phyloP scores from a whole-genome alignment of 2,329 filamentous ascomycete genomes.

The Beauveria sp. region DNA sequence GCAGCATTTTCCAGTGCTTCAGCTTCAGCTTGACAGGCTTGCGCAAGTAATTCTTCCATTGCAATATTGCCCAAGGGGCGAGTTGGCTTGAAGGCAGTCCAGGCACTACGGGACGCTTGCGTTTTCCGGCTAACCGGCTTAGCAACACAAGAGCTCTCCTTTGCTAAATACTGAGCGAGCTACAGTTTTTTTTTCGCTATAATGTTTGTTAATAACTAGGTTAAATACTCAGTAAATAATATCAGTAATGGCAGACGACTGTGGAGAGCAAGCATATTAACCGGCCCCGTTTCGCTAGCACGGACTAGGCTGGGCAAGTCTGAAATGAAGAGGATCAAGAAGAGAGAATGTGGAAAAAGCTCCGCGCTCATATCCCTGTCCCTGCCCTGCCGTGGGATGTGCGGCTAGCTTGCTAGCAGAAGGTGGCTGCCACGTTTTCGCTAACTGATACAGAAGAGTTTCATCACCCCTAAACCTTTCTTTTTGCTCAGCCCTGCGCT shows the following conservation, averaged over 20 bases:
- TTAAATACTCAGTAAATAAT: too few relatives aligned
- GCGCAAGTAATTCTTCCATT: too few relatives aligned
- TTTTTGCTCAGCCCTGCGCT: conserved; percentile 3
- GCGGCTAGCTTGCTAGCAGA: neutral
- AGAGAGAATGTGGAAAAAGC: neutral
- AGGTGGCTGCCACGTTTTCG: conserved; percentile 10
- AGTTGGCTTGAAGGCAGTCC: too few relatives aligned
- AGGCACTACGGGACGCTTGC: too few relatives aligned
- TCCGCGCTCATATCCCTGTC: neutral
- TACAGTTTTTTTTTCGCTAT: neutral
- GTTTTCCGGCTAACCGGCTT: too few relatives aligned
- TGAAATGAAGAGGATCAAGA: neutral
- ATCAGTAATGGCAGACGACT: neutral
- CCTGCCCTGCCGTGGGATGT: neutral
- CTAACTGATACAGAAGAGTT: conserved; percentile 7
- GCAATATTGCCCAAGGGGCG: too few relatives aligned
- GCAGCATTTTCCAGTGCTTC: too few relatives aligned
- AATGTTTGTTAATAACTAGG: neutral
- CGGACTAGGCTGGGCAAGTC: neutral
- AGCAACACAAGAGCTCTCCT: too few relatives aligned
- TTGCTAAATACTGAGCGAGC: too few relatives aligned
- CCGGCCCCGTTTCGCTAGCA: neutral
- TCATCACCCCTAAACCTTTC: neutral
- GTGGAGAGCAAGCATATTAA: neutral
- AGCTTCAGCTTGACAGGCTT: too few relatives aligned